Percentiles rank a stretch among this genome's conserved stretches.
These are phyloP conservation scores for Capronia epimyces DNA, from an alignment of 2,329 filamentous ascomycete genomes.

Conservation along the genomic window DNA sequence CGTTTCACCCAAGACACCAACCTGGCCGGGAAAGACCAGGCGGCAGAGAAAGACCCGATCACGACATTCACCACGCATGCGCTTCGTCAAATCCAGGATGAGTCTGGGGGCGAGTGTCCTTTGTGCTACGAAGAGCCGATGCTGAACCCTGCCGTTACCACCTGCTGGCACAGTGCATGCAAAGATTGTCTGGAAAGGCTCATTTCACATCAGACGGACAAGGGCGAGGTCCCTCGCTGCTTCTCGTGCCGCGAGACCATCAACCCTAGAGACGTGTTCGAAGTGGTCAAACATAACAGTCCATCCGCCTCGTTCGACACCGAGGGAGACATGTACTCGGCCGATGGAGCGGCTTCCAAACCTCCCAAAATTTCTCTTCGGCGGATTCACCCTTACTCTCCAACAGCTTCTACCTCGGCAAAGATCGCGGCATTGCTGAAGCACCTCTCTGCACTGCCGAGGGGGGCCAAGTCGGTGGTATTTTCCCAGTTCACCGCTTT, in stretches of 20 bases:
- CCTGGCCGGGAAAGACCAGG: slow-evolving; percentile 49
- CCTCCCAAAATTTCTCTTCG: slow-evolving; percentile 54
- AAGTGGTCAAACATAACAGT: slow-evolving; percentile 67
- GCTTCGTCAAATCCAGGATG: slow-evolving; percentile 82
- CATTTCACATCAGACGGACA: slow-evolving; percentile 78
- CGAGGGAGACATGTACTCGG: slow-evolving; percentile 35
- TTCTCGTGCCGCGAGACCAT: slow-evolving; percentile 85
- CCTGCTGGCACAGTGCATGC: slow-evolving; percentile 96
- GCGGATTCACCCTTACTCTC: slow-evolving; percentile 59
- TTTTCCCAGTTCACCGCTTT: slow-evolving; percentile 98
- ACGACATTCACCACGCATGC: slow-evolving; percentile 81
- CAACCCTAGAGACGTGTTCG: slow-evolving; percentile 78
- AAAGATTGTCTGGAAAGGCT: slow-evolving; percentile 87
- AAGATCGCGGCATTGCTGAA: slow-evolving; percentile 78
- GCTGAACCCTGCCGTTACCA: slow-evolving; percentile 87
- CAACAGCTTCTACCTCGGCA: slow-evolving; percentile 57
- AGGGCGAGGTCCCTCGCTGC: slow-evolving; percentile 69
- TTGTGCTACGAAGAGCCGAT: slow-evolving; percentile 95
- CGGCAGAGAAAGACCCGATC: slow-evolving; percentile 50
- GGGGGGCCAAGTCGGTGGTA: slow-evolving; percentile 76
- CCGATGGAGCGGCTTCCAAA: slow-evolving; percentile 34
- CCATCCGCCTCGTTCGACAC: slow-evolving; percentile 39
- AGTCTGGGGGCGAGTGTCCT: slow-evolving; percentile 83
- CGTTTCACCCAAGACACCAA: slow-evolving; percentile 70
- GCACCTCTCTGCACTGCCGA: slow-evolving; percentile 67